Evolutionary conservation across 2,329 filamentous ascomycete genomes (phyloP).

Genomic region (Ophioceras dolichostomum): DNA sequence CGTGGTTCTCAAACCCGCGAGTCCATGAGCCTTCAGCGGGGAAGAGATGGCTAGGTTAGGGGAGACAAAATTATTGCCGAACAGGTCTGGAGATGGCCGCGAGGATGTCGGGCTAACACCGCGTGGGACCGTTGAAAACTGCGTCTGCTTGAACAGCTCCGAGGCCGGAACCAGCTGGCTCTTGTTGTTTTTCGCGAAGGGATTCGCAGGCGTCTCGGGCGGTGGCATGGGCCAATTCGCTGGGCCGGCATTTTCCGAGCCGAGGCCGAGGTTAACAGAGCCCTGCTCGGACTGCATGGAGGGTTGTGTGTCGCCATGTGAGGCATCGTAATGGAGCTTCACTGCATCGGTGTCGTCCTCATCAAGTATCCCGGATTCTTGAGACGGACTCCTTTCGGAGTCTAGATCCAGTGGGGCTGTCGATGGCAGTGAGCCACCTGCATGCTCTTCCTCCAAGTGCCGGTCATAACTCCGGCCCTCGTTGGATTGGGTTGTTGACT

Average conservation of each 20-base stretch:
- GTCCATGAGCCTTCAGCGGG: constrained; percentile 34
- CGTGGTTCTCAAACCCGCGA: constrained; percentile 25
- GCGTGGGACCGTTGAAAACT: constrained; percentile 38
- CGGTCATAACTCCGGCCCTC: constrained; percentile 42
- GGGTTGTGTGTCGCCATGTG: constrained; percentile 24
- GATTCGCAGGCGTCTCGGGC: constrained; percentile 41
- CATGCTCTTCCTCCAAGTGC: constrained; percentile 9
- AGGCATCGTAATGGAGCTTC: constrained; percentile 25
- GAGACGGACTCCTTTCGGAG: too few species aligned
- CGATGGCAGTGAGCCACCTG: constrained; percentile 12
- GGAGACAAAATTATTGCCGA: constrained; percentile 29
- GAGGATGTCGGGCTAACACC: constrained; percentile 41
- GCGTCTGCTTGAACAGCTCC: constrained; percentile 44
- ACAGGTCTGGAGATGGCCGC: constrained; percentile 38
- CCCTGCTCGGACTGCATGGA: not conserved
- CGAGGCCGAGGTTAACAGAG: not conserved
- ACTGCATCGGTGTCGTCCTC: constrained; percentile 39
- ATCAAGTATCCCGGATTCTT: too few species aligned
- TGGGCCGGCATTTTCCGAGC: too few species aligned
- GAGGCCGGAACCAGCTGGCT: constrained; percentile 25
- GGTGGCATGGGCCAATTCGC: too few species aligned
- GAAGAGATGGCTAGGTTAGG: constrained; percentile 31
- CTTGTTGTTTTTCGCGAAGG: constrained; percentile 27
- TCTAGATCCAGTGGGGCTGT: constrained; percentile 14
- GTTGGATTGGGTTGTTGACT: constrained; percentile 44